Evolutionary conservation across 1,284 basidiomycete species (phyloP), one percentile per base, ranked within the genome.

Genomic region (Coniferiporia weirii): DNA sequence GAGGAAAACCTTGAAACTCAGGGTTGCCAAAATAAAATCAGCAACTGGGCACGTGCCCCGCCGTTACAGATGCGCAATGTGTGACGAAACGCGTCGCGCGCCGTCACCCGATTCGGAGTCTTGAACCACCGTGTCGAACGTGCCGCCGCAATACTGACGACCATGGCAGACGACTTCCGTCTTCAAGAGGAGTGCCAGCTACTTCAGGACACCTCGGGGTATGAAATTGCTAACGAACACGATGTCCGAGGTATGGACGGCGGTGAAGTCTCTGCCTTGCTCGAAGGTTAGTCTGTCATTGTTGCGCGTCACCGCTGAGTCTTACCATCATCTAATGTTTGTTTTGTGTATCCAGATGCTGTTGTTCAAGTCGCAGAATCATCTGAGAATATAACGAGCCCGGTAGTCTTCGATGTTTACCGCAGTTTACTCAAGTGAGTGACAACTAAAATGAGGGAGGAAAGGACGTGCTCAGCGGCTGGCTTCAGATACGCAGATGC

Each of bases 361-460:
- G 89, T 96, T 53, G 86, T 87, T 64, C 76, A 82, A 3, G 82
- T 92, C 44, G 87, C 90, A 2, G 79, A 85, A 52, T 82, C 84
- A 17, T 85, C 89, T 17, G 85, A 90, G 27, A 73, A 80, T 2
- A 86, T 96, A 56, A 71, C 77, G 0, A 81, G 90, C 43, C 72
- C 76, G 1, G 77, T 84, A 19, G 81, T 87, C 8, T 91, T 94
- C 64, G 91, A 93, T 66, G 81, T 89, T 19, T 91, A 89, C 66
- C 79, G 90, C 56, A 88, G 84, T 63, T 75, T 95, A 7, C 77
- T 95, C 66, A 92, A 91, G 70, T 73, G 56, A 7, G 68, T 61
- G 47, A 38, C 10, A 12, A 36, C 57, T 52, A 32, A 20, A 64
- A 22, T 8, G 17, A 32, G 6, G 50, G 13, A 2, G 45, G 9